Base-by-base conservation (phyloP, 1,284 basidiomycete genomes). In the Rhodotorula sp. region DNA sequence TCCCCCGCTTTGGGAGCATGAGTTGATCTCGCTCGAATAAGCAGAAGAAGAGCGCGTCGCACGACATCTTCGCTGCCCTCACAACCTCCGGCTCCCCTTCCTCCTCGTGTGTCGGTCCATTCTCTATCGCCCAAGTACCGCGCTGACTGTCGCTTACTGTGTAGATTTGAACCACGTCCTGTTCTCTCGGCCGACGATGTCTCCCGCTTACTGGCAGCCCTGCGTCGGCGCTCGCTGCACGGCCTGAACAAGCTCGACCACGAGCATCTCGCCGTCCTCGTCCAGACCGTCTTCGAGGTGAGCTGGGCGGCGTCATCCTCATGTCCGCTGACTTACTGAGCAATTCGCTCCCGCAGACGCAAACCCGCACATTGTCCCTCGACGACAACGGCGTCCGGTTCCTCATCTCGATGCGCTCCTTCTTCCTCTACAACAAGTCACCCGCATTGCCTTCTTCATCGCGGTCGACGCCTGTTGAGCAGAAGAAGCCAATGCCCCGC, bases 331-430 rank as follows among this genome's bases (percentile, higher is more conserved):
- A 59, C n/a, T 36, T 51, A 39, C 34, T 56, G 59, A 67, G 2
- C 24, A 57, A 55, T 53, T 46, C 27, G 27, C 17, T 55, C 17
- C 90, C 88, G 91, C 55, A 90, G 95, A 62, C 89, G 91, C 76
- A 92, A 94, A 77, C 85, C 88, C 10, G 59, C n/a, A 47, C 34
- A 2, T 86, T 92, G 36, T 87, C 93, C 0, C 83, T 97, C 29
- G 94, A 97, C 80, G 82, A 89, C 2, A 93, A 94, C 76, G 94
- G 94, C 0, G 82, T 95, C 59, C 89, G 93, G 51, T 97, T 93
- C 80, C 85, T 96, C 32, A 89, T 92, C 67, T 91, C 91, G 17
- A 59, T 76, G 44, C 67, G 75, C 39, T 60, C 69, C 34, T 64
- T 69, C 66, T 64, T 66, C 62, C 53, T 67, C 49, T 52, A 64